Conservation (phyloP, 805 yeast species). For the Cephaloascus albidus region DNA sequence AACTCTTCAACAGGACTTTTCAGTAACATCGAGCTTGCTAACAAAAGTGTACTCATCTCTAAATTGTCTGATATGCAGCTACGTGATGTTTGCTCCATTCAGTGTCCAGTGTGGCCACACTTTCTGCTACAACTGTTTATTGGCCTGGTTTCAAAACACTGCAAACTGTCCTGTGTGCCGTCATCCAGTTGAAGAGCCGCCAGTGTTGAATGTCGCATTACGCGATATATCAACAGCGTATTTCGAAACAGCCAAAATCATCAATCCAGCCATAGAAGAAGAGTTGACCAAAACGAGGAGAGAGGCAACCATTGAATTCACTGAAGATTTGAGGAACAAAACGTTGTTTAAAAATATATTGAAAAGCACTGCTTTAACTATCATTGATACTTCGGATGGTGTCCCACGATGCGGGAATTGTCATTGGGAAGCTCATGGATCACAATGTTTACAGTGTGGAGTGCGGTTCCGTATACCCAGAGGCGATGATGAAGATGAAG, state of each 20-base stretch:
- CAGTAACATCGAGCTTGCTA: constrained; percentile 12
- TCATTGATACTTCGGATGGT: constrained; percentile 59
- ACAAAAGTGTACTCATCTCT: constrained; percentile 18
- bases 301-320: constrained; percentile 22
- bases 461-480: constrained; percentile 33
- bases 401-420: constrained; percentile 68
- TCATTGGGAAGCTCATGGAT: constrained; percentile 72
- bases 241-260: constrained; percentile 23
- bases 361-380: constrained; percentile 35
- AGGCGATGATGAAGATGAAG: constrained; percentile 23
- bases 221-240: constrained; percentile 35
- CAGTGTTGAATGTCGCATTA: constrained; percentile 43
- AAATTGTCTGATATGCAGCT: constrained; percentile 63
- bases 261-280: constrained; percentile 14
- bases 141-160: constrained; percentile 49
- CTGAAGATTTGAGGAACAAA: constrained; percentile 24
- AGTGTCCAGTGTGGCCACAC: constrained; percentile 64
- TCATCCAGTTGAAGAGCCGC: constrained; percentile 32
- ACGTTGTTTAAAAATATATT: constrained; percentile 41
- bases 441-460: constrained; percentile 62
- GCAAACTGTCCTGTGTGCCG: constrained; percentile 68
- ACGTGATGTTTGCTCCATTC: constrained; percentile 58
- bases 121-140: constrained; percentile 60
- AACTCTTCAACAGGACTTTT: constrained; percentile 10
- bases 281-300: constrained; percentile 14